These are phyloP conservation scores for Tuber indicum DNA, from an alignment of 495 filamentous ascomycete genomes.

Conservation along the genomic window DNA sequence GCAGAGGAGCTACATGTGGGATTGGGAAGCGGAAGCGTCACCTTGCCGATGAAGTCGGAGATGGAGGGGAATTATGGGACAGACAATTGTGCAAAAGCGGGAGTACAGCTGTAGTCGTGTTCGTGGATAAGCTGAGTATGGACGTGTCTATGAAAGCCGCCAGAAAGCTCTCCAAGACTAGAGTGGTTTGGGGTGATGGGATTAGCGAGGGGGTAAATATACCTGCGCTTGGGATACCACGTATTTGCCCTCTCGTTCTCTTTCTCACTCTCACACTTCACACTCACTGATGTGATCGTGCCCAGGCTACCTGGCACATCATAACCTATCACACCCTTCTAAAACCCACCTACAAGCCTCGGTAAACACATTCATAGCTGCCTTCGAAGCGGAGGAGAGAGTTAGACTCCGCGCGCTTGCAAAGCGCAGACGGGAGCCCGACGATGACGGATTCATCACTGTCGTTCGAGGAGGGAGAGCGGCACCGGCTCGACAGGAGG, in stretches of 20 bases:
- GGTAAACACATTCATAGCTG: constrained; percentile 74
- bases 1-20: constrained; percentile 38
- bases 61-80: constrained; percentile 64
- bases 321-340: constrained; percentile 62
- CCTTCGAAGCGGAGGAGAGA: constrained; percentile 61
- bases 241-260: constrained; percentile 38
- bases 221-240: constrained; percentile 54
- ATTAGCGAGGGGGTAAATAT: constrained; percentile 47
- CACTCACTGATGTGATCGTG: constrained; percentile 6
- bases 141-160: constrained; percentile 66
- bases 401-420: constrained; percentile 58
- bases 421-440: constrained; percentile 64
- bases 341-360: constrained; percentile 56
- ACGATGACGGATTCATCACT: constrained; percentile 92
- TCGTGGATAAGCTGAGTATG: constrained; percentile 72
- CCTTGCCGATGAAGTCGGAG: constrained; percentile 42
- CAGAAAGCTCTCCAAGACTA: constrained; percentile 52
- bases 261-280: constrained; percentile 1
- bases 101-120: constrained; percentile 67
- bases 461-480: constrained; percentile 71
- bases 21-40: constrained; percentile 66
- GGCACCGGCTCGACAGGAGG: constrained; percentile 67
- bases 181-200: constrained; percentile 61
- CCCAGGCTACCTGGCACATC: constrained; percentile 57
- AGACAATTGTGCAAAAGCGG: constrained; percentile 65